Conservation (phyloP, 2,329 filamentous ascomycete genomes). For the Apiospora marii region DNA sequence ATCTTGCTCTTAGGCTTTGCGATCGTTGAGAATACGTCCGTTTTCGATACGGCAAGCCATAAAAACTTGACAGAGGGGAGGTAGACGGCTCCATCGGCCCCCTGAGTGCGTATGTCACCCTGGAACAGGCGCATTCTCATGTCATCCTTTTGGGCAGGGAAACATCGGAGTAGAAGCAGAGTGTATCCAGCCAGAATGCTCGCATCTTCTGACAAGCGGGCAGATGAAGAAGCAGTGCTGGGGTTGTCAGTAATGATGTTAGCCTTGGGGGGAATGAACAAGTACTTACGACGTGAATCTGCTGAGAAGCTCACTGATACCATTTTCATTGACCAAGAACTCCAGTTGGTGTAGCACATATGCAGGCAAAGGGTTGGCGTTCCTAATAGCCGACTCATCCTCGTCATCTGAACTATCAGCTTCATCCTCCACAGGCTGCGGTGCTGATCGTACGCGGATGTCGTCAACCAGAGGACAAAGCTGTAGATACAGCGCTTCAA, state of each 20-base stretch:
- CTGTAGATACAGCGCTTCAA: constrained; percentile 62
- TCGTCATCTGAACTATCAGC: constrained; percentile 50
- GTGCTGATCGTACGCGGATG: constrained; percentile 52
- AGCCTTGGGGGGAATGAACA: neutral
- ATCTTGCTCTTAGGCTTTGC: constrained; percentile 40
- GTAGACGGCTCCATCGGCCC: constrained; percentile 45
- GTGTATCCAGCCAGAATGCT: constrained; percentile 86
- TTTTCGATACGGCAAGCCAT: constrained; percentile 70
- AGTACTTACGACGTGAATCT: constrained; percentile 48
- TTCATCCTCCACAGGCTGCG: constrained; percentile 38
- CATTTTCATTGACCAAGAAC: constrained; percentile 77
- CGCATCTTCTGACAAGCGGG: constrained; percentile 62
- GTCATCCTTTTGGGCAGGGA: constrained; percentile 82
- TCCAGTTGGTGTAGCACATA: constrained; percentile 73
- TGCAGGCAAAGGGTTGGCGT: constrained; percentile 48
- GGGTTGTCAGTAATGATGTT: constrained; percentile 30
- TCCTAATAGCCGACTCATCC: constrained; percentile 42
- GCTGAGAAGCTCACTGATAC: constrained; percentile 69
- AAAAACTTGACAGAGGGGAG: constrained; percentile 82
- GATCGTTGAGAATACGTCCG: constrained; percentile 49
- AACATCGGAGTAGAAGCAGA: constrained; percentile 83
- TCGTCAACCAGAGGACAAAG: constrained; percentile 60
- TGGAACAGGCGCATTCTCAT: constrained; percentile 95
- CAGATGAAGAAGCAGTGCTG: constrained; percentile 42
- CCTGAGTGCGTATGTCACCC: constrained; percentile 63